Percentiles rank a stretch among this genome's conserved stretches.
Evolutionary conservation across 495 filamentous ascomycete genomes (phyloP).

Genomic region (Sordaria brevicollis): DNA sequence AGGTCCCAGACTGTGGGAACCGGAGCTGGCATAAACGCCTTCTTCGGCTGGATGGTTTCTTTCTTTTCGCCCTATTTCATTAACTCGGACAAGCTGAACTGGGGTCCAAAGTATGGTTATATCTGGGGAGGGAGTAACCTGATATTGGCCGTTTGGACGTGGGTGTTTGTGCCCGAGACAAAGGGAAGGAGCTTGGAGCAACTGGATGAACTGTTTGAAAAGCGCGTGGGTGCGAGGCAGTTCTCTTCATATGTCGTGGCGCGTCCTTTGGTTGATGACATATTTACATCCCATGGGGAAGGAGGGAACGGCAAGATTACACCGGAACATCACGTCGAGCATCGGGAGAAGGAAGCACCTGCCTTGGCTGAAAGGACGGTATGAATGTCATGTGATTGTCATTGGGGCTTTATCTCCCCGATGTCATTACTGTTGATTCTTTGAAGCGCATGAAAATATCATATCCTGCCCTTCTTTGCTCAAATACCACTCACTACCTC

Average conservation of each 20-base stretch:
- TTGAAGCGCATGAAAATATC: neutral
- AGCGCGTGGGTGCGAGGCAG: conserved; percentile 26
- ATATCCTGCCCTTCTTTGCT: neutral
- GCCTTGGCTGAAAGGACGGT: neutral
- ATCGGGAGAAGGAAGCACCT: neutral
- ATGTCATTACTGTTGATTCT: neutral
- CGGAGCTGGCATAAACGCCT: conserved; percentile 35
- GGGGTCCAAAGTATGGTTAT: conserved; percentile 42
- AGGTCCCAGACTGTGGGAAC: conserved; percentile 42
- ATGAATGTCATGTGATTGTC: neutral
- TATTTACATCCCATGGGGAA: neutral
- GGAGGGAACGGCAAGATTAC: neutral
- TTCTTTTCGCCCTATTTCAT: conserved; percentile 42
- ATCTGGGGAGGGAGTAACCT: conserved; percentile 40
- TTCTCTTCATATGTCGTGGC: conserved; percentile 19
- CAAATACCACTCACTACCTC: too few species aligned
- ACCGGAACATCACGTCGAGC: neutral
- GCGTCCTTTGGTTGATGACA: conserved; percentile 13
- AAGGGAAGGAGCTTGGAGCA: conserved; percentile 49
- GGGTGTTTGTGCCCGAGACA: conserved; percentile 35
- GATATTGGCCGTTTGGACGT: conserved; percentile 37
- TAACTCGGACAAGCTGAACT: conserved; percentile 37
- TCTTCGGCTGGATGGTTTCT: conserved; percentile 32
- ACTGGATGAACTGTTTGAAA: conserved; percentile 41
- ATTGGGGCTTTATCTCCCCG: neutral